phyloP scores from a whole-genome alignment of 805 yeast genomes.

The Wickerhamomyces ciferrii region DNA sequence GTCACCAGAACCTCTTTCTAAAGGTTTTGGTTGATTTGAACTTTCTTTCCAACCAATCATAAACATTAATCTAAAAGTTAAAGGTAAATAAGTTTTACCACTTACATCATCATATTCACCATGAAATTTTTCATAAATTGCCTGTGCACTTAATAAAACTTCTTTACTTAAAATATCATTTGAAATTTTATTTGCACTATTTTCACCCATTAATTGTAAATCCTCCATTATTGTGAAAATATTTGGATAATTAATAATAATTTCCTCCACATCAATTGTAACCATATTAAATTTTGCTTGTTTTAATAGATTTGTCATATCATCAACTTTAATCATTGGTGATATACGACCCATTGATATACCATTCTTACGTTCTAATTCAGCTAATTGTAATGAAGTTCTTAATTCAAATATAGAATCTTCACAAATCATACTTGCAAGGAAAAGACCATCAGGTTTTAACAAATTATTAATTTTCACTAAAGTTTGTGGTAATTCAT shows the following conservation, averaged over 20 bases:
- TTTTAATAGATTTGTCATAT: slow-evolving; percentile 67
- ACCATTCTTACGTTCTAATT: slow-evolving; percentile 74
- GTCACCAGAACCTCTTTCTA: slow-evolving; percentile 67
- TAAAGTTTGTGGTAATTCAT: slow-evolving; percentile 69
- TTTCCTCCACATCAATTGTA: slow-evolving; percentile 81
- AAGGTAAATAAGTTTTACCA: too few relatives aligned
- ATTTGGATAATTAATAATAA: slow-evolving; percentile 74
- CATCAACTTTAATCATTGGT: slow-evolving; percentile 75
- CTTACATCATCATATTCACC: slow-evolving; percentile 55
- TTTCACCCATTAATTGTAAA: slow-evolving; percentile 79
- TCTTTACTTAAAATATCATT: slow-evolving; percentile 48
- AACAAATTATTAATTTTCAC: slow-evolving; percentile 50
- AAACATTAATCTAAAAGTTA: slow-evolving; percentile 71
- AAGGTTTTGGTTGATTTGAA: slow-evolving; percentile 63
- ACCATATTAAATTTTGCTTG: slow-evolving; percentile 74
- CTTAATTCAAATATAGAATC: slow-evolving; percentile 82
- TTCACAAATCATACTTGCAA: slow-evolving; percentile 79
- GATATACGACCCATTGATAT: slow-evolving; percentile 68
- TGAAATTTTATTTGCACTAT: slow-evolving; percentile 49
- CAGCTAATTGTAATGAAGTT: slow-evolving; percentile 77
- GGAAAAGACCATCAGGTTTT: slow-evolving; percentile 76
- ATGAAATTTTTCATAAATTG: slow-evolving; percentile 67
- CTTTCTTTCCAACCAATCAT: slow-evolving; percentile 90
- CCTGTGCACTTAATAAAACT: slow-evolving; percentile 67
- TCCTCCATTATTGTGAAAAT: slow-evolving; percentile 63